These are phyloP conservation scores for Melaleuca alternifolia DNA, from an alignment of 345 rosid species.

Conservation along the genomic window DNA sequence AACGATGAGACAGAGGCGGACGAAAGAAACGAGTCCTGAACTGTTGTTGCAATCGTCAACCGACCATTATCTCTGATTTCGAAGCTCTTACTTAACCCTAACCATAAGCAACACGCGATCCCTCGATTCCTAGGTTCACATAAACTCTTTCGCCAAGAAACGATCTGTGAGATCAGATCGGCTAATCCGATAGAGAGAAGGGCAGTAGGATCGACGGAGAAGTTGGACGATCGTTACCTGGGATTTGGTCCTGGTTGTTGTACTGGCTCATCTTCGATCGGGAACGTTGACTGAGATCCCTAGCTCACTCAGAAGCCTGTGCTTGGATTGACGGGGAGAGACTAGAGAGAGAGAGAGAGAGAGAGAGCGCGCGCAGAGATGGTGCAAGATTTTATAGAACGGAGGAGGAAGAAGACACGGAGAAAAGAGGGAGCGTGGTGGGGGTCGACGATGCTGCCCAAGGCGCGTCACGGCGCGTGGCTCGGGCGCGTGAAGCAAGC, in stretches of 20 bases:
- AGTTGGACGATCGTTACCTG: slow-evolving; percentile 1
- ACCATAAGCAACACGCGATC: neutral
- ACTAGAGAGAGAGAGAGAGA: neutral
- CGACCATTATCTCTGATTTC: no score
- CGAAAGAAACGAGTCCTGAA: no score
- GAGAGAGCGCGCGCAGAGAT: no score
- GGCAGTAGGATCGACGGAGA: no score
- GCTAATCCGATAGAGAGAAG: no score
- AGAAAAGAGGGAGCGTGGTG: neutral
- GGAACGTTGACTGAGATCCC: neutral
- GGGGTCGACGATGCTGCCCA: neutral
- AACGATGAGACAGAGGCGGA: no score
- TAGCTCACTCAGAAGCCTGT: neutral
- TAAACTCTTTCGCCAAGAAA: no score
- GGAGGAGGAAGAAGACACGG: neutral
- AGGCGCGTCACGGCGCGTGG: neutral
- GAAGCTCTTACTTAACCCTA: neutral
- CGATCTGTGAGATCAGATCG: no score
- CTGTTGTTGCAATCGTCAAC: no score
- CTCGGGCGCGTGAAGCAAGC: neutral
- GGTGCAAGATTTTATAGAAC: neutral
- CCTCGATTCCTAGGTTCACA: neutral
- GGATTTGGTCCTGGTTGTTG: slow-evolving; percentile 10
- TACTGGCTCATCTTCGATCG: slow-evolving; percentile 15
- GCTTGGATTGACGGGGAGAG: neutral